A percentile compares a stretch with the other conserved stretches of the same genome.
Conservation (phyloP, 1,284 basidiomycete genomes). For the Peniophora sp. region DNA sequence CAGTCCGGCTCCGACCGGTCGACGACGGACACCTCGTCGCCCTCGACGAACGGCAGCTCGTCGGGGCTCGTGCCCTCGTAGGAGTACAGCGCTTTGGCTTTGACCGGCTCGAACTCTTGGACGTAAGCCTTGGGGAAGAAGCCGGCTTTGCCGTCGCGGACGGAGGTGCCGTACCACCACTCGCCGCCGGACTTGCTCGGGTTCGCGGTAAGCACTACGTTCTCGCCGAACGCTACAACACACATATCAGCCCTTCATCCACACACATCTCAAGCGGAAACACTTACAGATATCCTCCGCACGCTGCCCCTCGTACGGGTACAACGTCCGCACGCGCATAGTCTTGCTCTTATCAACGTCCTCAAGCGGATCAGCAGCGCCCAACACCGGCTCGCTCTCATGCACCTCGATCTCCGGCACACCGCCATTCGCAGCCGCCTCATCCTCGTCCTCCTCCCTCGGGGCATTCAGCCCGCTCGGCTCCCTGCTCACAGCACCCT, state of each 20-base stretch:
- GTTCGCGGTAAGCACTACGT: conserved; percentile 72
- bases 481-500: conserved; percentile 26
- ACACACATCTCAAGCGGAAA: conserved; percentile 4
- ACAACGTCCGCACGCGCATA: conserved; percentile 72
- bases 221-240: conserved; percentile 72
- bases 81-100: conserved; percentile 73
- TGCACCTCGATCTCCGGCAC: conserved; percentile 55
- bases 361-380: conserved; percentile 36
- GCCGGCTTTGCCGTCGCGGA: conserved; percentile 65
- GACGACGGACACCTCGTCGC: conserved; percentile 69
- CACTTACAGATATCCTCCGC: conserved; percentile 78
- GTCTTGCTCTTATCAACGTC: conserved; percentile 29
- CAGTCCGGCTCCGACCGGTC: conserved; percentile 80
- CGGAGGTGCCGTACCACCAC: conserved; percentile 90
- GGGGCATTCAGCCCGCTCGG: conserved; percentile 41
- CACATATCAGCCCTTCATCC: not conserved
- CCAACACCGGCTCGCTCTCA: conserved; percentile 54
- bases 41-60: conserved; percentile 78
- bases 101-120: conserved; percentile 55
- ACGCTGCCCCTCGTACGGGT: conserved; percentile 78
- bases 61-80: conserved; percentile 68
- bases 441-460: conserved; percentile 48
- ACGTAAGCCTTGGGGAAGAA: conserved; percentile 93
- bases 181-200: conserved; percentile 80
- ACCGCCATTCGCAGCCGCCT: conserved; percentile 13